Evolutionary conservation across 306 rosid species (phyloP), one percentile per base, ranked within the genome.

Genomic region (Citrullus amarus): DNA sequence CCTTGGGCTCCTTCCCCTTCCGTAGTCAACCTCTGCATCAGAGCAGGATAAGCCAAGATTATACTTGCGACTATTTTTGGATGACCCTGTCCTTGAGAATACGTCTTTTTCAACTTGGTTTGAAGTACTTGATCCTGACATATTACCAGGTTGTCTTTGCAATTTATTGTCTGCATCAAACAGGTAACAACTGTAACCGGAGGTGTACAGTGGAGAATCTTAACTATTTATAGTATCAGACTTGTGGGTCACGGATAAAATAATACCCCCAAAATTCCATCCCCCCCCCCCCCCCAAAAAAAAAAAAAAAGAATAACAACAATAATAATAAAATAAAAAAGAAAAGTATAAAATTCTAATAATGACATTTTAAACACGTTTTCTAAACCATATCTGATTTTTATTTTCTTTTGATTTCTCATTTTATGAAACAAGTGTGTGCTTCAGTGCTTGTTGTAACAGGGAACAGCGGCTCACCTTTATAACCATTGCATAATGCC

Each of bases 1-100:
- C 76, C 90, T 85, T 74, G 86, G 83, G 93, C 93, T 91, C 87
- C 97, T 90, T 66, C 97, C 93, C 85, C 97, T 86, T 79, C 99
- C 86, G 80, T 96, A 96, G 85, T 96, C 99, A 79, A 96, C 81
- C 88, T 96, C 98, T 10, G 99, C 99, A 81, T 96, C 99, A 13
- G 99, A 96, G 87, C 96, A 86, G 7, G 99, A 95, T 53, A 84
- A 80, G 12, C 97, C 97, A 86, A 88, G 80, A 76, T 79, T 90
- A 82, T 88, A 87, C 86, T 88, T 93, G 85, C 90, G 85, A 85
- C 84, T 78, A 50, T 66, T 78, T 86, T 87, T 90, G 22, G 90
- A 84, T 9, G 91, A 84, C 70, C 91, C 96, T 87, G 86, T 77
- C 82, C 82, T 92, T 36, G 94, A 87, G 82, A 91, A 92, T 78